Percentiles rank a stretch among this genome's conserved stretches.
phyloP scores from a whole-genome alignment of 805 yeast genomes.

The Lipomyces oligophaga region DNA sequence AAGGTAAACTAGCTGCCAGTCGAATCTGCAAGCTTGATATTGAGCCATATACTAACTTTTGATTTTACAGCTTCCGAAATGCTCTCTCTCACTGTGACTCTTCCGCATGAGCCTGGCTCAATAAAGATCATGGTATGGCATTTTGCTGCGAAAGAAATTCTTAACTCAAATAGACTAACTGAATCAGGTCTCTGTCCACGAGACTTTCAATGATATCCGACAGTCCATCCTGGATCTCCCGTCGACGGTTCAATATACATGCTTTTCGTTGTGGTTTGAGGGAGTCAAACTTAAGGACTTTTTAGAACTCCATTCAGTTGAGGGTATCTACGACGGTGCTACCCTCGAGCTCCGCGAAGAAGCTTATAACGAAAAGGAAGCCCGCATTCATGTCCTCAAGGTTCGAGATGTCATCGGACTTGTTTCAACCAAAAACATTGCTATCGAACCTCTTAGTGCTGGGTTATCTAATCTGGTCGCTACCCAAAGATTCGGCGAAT shows the following conservation, averaged over 20 bases:
- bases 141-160: too few relatives aligned
- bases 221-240: conserved; percentile 58
- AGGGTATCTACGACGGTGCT: conserved; percentile 39
- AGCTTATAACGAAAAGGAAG: conserved; percentile 57
- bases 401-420: conserved; percentile 59
- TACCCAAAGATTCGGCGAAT: conserved; percentile 6
- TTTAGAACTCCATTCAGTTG: conserved; percentile 33
- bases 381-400: conserved; percentile 58
- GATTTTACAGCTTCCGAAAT: conserved; percentile 10
- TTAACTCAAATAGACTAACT: background rate
- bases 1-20: too few relatives aligned
- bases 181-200: conserved; percentile 37
- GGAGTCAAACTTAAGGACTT: conserved; percentile 41
- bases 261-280: conserved; percentile 47
- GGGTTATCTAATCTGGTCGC: conserved; percentile 50
- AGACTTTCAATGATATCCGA: conserved; percentile 54
- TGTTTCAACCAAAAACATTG: conserved; percentile 40
- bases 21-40: too few relatives aligned
- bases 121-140: conserved; percentile 27
- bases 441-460: conserved; percentile 39
- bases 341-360: conserved; percentile 48
- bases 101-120: conserved; percentile 30
- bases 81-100: conserved; percentile 26
- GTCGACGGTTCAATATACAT: conserved; percentile 56
- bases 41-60: too few relatives aligned